phyloP scores from a whole-genome alignment of 306 rosid genomes.

The Inga leiocalycina region DNA sequence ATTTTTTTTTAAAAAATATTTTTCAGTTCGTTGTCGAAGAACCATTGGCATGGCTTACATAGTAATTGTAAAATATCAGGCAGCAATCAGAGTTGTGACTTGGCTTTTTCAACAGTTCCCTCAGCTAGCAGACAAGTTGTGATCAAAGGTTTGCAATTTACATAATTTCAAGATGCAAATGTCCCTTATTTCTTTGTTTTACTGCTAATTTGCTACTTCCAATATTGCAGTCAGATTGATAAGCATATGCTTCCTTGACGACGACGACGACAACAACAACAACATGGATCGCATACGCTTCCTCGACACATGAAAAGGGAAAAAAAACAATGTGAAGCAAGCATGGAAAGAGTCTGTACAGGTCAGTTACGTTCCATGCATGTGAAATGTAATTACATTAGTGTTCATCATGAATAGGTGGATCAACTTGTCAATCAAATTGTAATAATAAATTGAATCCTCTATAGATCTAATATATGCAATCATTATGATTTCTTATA shows the following conservation, averaged over 20 bases:
- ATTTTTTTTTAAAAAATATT: background rate
- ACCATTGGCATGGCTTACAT: slow-evolving; percentile 2
- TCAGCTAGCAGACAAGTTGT: slow-evolving; percentile 57
- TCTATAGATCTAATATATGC: background rate
- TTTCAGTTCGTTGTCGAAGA: background rate
- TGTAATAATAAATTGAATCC: background rate
- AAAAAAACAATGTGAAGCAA: background rate
- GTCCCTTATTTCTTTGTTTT: background rate
- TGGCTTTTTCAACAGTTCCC: slow-evolving; percentile 89
- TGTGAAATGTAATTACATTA: background rate
- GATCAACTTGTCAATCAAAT: background rate
- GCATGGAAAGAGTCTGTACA: slow-evolving; percentile 1
- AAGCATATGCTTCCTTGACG: background rate
- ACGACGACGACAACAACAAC: too few relatives aligned
- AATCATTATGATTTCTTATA: background rate
- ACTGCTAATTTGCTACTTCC: background rate
- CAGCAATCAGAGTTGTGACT: slow-evolving; percentile 63
- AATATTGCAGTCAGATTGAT: background rate
- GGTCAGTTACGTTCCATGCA: background rate
- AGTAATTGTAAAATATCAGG: slow-evolving; percentile 46
- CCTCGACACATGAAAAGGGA: background rate
- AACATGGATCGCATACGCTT: background rate
- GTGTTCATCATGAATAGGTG: background rate
- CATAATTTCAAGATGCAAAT: slow-evolving; percentile 17
- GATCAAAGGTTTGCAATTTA: slow-evolving; percentile 14